Percentiles rank a stretch among this genome's conserved stretches.
Evolutionary conservation across 2,329 filamentous ascomycete genomes (phyloP).

Genomic region (Cladorrhinum sp.): DNA sequence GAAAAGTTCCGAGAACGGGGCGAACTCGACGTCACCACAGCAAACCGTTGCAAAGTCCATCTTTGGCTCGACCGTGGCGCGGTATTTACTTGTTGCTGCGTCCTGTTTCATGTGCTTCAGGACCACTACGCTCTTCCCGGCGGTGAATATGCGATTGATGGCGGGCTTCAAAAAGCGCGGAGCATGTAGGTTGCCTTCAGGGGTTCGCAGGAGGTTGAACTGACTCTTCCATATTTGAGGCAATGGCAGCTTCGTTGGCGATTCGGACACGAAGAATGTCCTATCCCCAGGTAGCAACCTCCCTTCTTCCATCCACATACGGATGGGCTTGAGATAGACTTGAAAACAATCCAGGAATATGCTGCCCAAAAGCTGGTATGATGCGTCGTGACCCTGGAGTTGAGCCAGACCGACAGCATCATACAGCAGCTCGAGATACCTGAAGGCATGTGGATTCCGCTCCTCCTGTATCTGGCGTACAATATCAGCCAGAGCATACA

Average conservation of each 20-base stretch:
- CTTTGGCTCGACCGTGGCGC: conserved; percentile 33
- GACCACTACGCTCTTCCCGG: conserved; percentile 85
- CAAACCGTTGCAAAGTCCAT: conserved; percentile 61
- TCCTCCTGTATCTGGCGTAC: conserved; percentile 55
- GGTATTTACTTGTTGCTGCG: conserved; percentile 33
- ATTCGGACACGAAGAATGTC: conserved; percentile 71
- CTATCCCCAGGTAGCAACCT: conserved; percentile 63
- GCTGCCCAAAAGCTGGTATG: conserved; percentile 61
- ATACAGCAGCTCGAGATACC: conserved; percentile 76
- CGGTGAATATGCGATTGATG: conserved; percentile 72
- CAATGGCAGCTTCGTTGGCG: conserved; percentile 53
- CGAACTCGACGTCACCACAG: conserved; percentile 44
- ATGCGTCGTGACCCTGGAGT: conserved; percentile 58
- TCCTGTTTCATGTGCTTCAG: conserved; percentile 67
- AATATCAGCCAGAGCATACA: conserved; percentile 60
- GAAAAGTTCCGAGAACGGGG: conserved; percentile 74
- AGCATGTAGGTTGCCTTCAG: conserved; percentile 60
- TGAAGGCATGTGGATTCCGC: conserved; percentile 56
- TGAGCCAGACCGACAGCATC: conserved; percentile 68
- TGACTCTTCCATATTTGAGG: conserved; percentile 73
- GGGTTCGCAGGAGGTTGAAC: conserved; percentile 63
- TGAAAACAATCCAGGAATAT: conserved; percentile 80
- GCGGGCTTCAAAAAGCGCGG: conserved; percentile 72
- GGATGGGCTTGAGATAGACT: conserved; percentile 76
- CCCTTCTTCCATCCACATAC: conserved; percentile 81